Conservation (phyloP, 495 filamentous ascomycete genomes). For the Filosporella fistucella region DNA sequence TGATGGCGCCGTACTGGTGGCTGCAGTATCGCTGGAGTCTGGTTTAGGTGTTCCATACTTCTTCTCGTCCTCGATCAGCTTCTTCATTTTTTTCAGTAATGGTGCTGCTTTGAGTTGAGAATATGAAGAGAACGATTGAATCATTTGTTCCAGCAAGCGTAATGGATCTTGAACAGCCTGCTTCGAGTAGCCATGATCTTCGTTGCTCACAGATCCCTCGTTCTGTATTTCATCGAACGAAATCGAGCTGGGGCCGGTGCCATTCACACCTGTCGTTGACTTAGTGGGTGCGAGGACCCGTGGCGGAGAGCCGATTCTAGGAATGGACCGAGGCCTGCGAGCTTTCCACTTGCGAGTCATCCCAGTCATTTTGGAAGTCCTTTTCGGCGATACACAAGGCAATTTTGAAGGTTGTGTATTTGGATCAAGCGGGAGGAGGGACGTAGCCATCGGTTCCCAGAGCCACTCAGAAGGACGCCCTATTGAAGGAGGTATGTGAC, state of each 20-base stretch:
- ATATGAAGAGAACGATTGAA: not conserved
- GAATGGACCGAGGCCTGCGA: not conserved
- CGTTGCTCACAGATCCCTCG: not conserved
- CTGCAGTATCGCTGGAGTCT: not conserved
- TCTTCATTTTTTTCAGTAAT: not conserved
- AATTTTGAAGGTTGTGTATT: too few relatives aligned
- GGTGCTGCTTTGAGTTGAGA: not conserved
- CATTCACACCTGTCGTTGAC: not conserved
- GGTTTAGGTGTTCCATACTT: not conserved
- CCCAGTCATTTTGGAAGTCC: too few relatives aligned
- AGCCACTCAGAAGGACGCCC: too few relatives aligned
- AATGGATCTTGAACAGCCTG: not conserved
- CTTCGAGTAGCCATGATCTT: not conserved
- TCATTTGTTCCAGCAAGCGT: not conserved
- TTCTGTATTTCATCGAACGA: too few relatives aligned
- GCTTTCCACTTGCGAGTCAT: too few relatives aligned
- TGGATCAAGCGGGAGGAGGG: too few relatives aligned
- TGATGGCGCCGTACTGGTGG: not conserved
- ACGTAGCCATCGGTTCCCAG: too few relatives aligned
- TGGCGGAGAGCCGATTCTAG: not conserved
- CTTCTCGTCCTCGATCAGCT: not conserved
- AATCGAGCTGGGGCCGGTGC: too few relatives aligned
- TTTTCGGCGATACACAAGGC: too few relatives aligned
- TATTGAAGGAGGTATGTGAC: too few relatives aligned
- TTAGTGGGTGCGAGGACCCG: not conserved